phyloP scores from a whole-genome alignment of 2,329 filamentous ascomycete species.

The Graphilbum fragrans region DNA sequence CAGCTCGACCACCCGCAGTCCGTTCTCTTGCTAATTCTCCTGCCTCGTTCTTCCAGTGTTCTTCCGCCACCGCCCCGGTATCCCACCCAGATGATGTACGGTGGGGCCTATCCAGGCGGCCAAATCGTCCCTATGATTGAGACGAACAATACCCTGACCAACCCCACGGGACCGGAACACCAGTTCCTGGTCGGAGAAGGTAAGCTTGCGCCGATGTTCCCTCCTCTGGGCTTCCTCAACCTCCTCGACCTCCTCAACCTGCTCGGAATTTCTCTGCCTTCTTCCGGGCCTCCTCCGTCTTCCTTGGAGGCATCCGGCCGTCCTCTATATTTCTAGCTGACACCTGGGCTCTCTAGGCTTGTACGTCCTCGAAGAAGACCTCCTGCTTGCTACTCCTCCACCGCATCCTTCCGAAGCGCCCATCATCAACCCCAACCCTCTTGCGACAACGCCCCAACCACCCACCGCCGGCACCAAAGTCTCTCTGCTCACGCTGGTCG shows the following conservation, averaged over 20 bases:
- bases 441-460: constrained; percentile 75
- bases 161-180: constrained; percentile 71
- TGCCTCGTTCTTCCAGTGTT: constrained; percentile 39
- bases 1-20: background rate
- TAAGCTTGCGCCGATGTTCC: constrained; percentile 26
- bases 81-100: constrained; percentile 59
- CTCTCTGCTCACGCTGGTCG: constrained; percentile 61
- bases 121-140: constrained; percentile 69
- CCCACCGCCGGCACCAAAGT: constrained; percentile 76
- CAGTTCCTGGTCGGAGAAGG: constrained; percentile 92
- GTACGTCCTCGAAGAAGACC: constrained; percentile 80
- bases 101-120: constrained; percentile 57
- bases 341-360: constrained; percentile 44
- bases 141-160: constrained; percentile 80
- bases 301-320: constrained; percentile 1
- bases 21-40: background rate
- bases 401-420: constrained; percentile 92
- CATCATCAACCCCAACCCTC: constrained; percentile 75
- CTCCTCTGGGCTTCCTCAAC: no score
- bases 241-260: no score
- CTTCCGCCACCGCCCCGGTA: constrained; percentile 81
- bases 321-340: no score
- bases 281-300: background rate
- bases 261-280: background rate
- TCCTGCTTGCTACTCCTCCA: constrained; percentile 85